phyloP scores from a whole-genome alignment of 2,329 filamentous ascomycete species.

The Dactylellina leptospora region DNA sequence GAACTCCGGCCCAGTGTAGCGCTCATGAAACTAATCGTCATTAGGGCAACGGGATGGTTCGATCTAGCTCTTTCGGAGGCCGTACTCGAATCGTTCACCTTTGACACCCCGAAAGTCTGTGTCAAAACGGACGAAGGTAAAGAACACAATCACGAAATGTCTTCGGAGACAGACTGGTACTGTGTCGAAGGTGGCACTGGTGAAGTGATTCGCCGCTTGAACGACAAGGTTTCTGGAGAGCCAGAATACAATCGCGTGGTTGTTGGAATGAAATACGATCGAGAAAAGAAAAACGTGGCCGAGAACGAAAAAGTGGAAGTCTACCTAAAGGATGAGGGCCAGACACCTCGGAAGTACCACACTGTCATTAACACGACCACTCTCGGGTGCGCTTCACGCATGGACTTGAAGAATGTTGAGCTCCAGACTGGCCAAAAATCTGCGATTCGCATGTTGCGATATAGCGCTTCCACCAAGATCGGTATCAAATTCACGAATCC shows the following conservation, averaged over 20 bases:
- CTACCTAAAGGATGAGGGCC: neutral
- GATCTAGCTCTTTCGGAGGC: slow-evolving; percentile 1
- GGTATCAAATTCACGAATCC: slow-evolving; percentile 60
- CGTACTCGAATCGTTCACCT: slow-evolving; percentile 18
- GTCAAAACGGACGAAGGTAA: neutral
- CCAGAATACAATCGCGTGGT: slow-evolving; percentile 5
- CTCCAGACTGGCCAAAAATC: slow-evolving; percentile 54
- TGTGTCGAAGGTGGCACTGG: slow-evolving; percentile 16
- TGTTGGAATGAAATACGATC: slow-evolving; percentile 2
- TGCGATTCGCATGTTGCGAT: slow-evolving; percentile 59
- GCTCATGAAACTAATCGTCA: no score
- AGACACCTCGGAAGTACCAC: slow-evolving; percentile 2
- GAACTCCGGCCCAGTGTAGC: no score
- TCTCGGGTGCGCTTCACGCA: slow-evolving; percentile 49
- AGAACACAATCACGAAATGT: neutral
- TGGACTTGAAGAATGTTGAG: slow-evolving; percentile 49
- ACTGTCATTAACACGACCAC: slow-evolving; percentile 55
- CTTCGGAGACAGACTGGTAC: slow-evolving; percentile 1
- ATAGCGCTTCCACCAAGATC: slow-evolving; percentile 59
- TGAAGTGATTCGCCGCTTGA: neutral
- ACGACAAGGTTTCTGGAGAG: slow-evolving; percentile 5
- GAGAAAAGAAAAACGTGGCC: neutral
- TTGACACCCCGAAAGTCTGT: neutral
- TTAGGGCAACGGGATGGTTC: slow-evolving; percentile 1
- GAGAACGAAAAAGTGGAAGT: slow-evolving; percentile 11